Base-by-base conservation (phyloP, 257 asterid genomes). In the Oldenlandia corymbosa region DNA sequence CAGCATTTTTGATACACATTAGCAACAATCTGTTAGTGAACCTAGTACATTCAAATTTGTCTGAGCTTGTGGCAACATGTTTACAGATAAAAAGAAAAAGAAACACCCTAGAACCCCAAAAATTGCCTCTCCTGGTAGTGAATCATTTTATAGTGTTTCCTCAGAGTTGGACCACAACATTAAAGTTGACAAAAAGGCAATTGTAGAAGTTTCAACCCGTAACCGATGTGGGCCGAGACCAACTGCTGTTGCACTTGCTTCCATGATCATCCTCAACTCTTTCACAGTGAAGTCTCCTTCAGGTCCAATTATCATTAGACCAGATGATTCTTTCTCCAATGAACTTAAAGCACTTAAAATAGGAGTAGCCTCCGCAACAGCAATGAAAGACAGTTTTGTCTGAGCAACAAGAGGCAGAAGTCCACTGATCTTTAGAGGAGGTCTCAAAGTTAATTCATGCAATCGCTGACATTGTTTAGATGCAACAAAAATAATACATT, bases 201-300 rank as follows among this genome's bases (percentile, higher is more conserved):
- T 34, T 17, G 99, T 80, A 68, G 99, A 96, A 27, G 97, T 93
- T 81, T 93, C 99, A 75, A 90, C 99, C 34, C 95, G 94, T 36
- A 93, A 79, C 50, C 95, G 99, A 67, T 82, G 88, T 51, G 97
- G 90, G 49, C 99, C 99, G 32, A 93, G 88, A 62, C 96, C 94
- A 68, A 83, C 86, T 46, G 87, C 78, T 71, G 64, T 75, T 51
- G 91, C 95, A 51, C 96, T 96, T 18, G 91, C 94, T 76, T 85
- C 91, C 62, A 41, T 75, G 46, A 86, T 76, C 70, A 81, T 75
- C 57, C 71, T 81, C 74, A 79, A 64, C 80, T 93, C 99, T 71
- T 60, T 69, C 80, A 70, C 80, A 0, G 93, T 84, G 82, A 93
- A 93, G 80, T 87, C 99, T 85, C 99, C 99, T 87, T 93, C 99